phyloP scores from a whole-genome alignment of 495 filamentous ascomycete genomes.

The Xanthoparmelia taractica region DNA sequence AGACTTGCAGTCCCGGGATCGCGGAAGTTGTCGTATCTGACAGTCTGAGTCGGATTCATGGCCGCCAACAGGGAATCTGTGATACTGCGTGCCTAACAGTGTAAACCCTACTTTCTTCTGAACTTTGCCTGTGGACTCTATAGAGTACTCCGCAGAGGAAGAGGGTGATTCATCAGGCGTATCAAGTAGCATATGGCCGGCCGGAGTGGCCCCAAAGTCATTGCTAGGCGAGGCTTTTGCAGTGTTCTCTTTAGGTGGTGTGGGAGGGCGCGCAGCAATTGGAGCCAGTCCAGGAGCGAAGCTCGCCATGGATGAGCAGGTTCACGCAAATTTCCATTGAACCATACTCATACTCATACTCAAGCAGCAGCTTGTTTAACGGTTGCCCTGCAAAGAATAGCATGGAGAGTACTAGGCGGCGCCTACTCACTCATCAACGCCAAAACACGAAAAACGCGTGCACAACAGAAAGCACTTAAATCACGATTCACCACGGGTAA shows the following conservation, averaged over 20 bases:
- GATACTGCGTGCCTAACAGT: slow-evolving; percentile 57
- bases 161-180: slow-evolving; percentile 46
- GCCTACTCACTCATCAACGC: slow-evolving; percentile 12
- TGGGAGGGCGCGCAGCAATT: slow-evolving; percentile 50
- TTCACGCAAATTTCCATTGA: slow-evolving; percentile 14
- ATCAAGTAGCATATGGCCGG: slow-evolving; percentile 25
- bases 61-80: slow-evolving; percentile 46
- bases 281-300: slow-evolving; percentile 38
- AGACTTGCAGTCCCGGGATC: slow-evolving; percentile 58
- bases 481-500: slow-evolving; percentile 4
- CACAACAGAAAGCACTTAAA: neutral
- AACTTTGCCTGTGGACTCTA: slow-evolving; percentile 34
- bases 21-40: slow-evolving; percentile 42
- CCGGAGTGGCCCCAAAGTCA: slow-evolving; percentile 3
- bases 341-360: neutral
- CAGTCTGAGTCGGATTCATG: slow-evolving; percentile 38
- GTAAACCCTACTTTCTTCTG: slow-evolving; percentile 73
- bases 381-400: neutral
- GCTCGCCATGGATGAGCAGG: slow-evolving; percentile 43
- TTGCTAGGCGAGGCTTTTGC: slow-evolving; percentile 18
- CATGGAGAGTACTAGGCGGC: slow-evolving; percentile 1
- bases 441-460: slow-evolving; percentile 21
- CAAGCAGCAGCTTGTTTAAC: neutral
- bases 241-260: slow-evolving; percentile 52
- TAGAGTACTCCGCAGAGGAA: slow-evolving; percentile 34